Conservation (phyloP, 352 stramenopile species). For the Pythium periplocum region DNA sequence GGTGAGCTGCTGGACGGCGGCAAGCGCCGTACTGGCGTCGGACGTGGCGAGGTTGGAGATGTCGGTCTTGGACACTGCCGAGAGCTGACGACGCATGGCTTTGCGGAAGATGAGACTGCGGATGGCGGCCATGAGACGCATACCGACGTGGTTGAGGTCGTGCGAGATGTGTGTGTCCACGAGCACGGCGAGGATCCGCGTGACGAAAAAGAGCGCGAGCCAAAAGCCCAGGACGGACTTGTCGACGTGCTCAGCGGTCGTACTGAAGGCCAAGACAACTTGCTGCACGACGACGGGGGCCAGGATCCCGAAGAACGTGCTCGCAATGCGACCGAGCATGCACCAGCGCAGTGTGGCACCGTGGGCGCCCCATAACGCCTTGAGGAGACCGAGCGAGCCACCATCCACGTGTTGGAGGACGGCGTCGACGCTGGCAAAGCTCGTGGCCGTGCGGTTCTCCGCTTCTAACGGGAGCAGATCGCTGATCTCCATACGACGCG, state of each 20-base stretch:
- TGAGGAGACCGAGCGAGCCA: neutral
- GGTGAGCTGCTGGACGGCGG: conserved; percentile 5
- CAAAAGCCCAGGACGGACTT: conserved; percentile 22
- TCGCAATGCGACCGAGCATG: neutral
- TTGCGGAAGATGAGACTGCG: conserved; percentile 42
- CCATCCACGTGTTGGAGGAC: neutral
- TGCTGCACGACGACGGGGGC: conserved; percentile 38
- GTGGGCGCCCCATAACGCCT: neutral
- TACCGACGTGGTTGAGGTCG: conserved; percentile 22
- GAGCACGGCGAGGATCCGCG: conserved; percentile 25
- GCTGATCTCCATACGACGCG: neutral
- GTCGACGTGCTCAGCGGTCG: conserved; percentile 10
- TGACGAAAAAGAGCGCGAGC: conserved; percentile 34
- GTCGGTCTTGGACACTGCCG: neutral
- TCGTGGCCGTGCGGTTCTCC: neutral
- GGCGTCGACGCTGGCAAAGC: neutral
- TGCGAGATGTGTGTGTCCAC: conserved; percentile 21
- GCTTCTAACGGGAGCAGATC: neutral
- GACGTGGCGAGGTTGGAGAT: conserved; percentile 11
- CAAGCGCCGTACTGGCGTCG: conserved; percentile 11
- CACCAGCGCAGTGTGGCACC: neutral
- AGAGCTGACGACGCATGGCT: conserved; percentile 17
- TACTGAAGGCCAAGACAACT: conserved; percentile 28
- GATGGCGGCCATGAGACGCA: conserved; percentile 32
- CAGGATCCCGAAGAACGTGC: neutral